Base-by-base conservation (phyloP, 371 early-diverging fungal species). In the Mortierella polycephala region DNA sequence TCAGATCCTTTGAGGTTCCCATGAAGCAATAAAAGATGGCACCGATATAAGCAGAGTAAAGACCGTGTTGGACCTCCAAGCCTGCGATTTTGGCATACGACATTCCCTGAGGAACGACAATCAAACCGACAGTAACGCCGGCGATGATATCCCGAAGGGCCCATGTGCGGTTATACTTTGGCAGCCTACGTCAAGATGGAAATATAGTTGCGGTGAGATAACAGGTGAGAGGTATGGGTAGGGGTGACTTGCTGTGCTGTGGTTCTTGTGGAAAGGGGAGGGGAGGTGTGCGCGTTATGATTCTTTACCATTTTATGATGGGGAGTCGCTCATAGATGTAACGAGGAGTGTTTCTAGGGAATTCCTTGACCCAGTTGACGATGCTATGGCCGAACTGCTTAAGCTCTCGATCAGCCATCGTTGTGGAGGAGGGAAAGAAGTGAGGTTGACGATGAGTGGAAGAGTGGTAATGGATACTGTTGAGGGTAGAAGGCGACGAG, bases 21-120 rank as follows among this genome's bases (percentile, higher is more conserved):
- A 95, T 88, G 60, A 94, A 75, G 59, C 88, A 86, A 79, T 96
- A 96, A 18, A 94, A 58, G 40, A 92, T 80, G 12, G 89, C 85
- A 39, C 97, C 95, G 40, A 94, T 81, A 74, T 95, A 92, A 57
- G 92, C 87, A 53, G 95, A 90, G 83, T 97, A 97, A 16, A 97
- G 86, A 1, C 97, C 97, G 81, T 90, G 93, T 62, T 93, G 86
- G 46, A 92, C 88, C 20, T 95, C 94, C 30, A 97, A 81, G n/a
- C 85, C 85, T 0, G 96, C 96, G 5, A 97, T 82, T 80, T 90
- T 93, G 16, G 97, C 90, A 70, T 94, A 93, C 39, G 94, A 93
- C 85, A 94, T 88, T 59, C 89, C 88, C 77, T 96, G 95, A 7
- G 96, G 96, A 50, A 95, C 85, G 23, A 93, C 91, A 57, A 95